Percentiles rank a stretch among this genome's conserved stretches.
These are phyloP conservation scores for Trichocladium uniseriatum DNA, from an alignment of 495 filamentous ascomycete species.

Conservation along the genomic window DNA sequence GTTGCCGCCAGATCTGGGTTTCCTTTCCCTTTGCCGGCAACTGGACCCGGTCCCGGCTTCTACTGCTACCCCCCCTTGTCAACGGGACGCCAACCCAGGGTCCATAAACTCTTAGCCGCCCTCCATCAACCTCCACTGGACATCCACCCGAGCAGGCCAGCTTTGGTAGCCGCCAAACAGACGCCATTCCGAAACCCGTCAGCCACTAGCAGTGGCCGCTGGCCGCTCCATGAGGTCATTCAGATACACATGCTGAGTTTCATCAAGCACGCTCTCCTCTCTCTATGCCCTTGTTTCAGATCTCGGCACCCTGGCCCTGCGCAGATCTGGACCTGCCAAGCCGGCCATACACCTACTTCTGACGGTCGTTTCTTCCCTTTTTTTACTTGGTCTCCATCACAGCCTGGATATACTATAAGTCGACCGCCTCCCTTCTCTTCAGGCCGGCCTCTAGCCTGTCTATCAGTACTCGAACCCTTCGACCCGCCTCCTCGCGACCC, in stretches of 20 bases:
- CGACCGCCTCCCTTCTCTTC: slow-evolving; percentile 20
- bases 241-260: slow-evolving; percentile 42
- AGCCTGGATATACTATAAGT: slow-evolving; percentile 25
- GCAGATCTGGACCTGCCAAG: slow-evolving; percentile 8
- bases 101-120: slow-evolving; percentile 32
- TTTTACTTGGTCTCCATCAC: slow-evolving; percentile 15
- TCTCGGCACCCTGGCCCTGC: slow-evolving; percentile 17
- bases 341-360: slow-evolving; percentile 7
- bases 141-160: slow-evolving; percentile 18
- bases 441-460: slow-evolving; percentile 20
- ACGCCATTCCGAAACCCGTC: slow-evolving; percentile 38
- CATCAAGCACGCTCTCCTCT: slow-evolving; percentile 31
- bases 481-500: slow-evolving; percentile 22
- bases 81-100: background rate
- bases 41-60: background rate
- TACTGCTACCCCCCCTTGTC: slow-evolving; percentile 3
- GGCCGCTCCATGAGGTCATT: slow-evolving; percentile 32
- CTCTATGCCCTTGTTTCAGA: slow-evolving; percentile 40
- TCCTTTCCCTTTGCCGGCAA: slow-evolving; percentile 5
- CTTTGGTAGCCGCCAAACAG: slow-evolving; percentile 43
- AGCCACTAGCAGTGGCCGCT: slow-evolving; percentile 41
- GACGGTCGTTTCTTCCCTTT: slow-evolving; percentile 14
- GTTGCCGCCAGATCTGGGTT: slow-evolving; percentile 6
- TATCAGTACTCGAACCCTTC: slow-evolving; percentile 25
- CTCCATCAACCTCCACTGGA: slow-evolving; percentile 25